Evolutionary conservation across 148 eudicot species (phyloP), one percentile per base, ranked within the genome.

Genomic region (Heliosperma pusillum): DNA sequence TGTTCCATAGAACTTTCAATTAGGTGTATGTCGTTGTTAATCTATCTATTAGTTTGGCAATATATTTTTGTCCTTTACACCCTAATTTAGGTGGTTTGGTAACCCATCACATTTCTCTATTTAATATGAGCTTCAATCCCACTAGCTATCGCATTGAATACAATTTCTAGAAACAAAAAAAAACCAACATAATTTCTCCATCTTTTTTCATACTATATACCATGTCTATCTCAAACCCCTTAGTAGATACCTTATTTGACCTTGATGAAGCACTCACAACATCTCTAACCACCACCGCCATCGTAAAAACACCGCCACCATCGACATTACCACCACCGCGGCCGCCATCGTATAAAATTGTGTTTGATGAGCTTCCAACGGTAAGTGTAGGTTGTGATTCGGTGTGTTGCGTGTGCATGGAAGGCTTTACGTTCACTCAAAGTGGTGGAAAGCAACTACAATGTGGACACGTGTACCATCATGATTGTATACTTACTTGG

Each of bases 391-490:
- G n/a, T 0, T 45, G 5, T 27, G 83, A 24, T 42, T 80, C 77
- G 4, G 82, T 69, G 44, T 89, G 93, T 77, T 74, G 85, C 24
- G 83, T 89, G 0, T 89, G 93, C 83, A 82, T 86, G 90, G 93
- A 87, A 80, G 76, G 71, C 1, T 85, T 84, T 9, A 44, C 24
- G 47, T 67, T 20, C 27, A 67, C 55, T 73, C 52, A 22, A 52
- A 24, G 40, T 22, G 65, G 7, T 16, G 86, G 80, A 6, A 79
- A 84, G 30, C 80, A 77, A 65, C 78, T 83, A 53, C 79, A 84
- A 2, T 89, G 93, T 5, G 87, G 90, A 42, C 93, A 89, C 78
- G 84, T 87, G 47, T 89, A 82, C 82, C 93, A 89, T 68, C 72
- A 70, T 40, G 70, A 30, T 64, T 89, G 93, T 76, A 85, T 89